phyloP scores from a whole-genome alignment of 352 stramenopile genomes.

The Elongisporangium prolatum region DNA sequence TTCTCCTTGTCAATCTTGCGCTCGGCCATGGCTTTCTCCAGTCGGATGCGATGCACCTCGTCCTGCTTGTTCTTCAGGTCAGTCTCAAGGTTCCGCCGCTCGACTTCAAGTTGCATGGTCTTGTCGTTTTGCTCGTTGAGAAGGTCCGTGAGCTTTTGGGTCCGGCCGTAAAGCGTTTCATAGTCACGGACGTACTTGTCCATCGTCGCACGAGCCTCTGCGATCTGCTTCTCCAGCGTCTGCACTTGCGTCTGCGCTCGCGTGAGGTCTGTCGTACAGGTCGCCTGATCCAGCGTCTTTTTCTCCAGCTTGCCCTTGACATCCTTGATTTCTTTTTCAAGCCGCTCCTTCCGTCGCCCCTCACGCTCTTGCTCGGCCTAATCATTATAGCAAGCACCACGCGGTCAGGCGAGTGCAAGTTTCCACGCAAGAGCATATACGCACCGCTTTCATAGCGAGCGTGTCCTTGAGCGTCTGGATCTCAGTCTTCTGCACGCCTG shows the following conservation, averaged over 20 bases:
- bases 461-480: constrained; percentile 87
- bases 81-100: constrained; percentile 74
- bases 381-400: constrained; percentile 17
- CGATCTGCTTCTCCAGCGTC: constrained; percentile 86
- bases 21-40: constrained; percentile 89
- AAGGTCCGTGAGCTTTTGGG: constrained; percentile 90
- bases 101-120: constrained; percentile 77
- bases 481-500: constrained; percentile 52
- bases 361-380: constrained; percentile 86
- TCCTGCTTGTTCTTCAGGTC: constrained; percentile 84
- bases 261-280: constrained; percentile 42
- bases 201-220: constrained; percentile 79
- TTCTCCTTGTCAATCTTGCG: constrained; percentile 88
- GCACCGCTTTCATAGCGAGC: constrained; percentile 71
- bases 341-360: constrained; percentile 81
- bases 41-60: constrained; percentile 76
- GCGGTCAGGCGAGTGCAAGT: constrained; percentile 14
- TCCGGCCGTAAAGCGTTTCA: constrained; percentile 87
- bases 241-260: constrained; percentile 66
- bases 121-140: constrained; percentile 91
- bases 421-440: constrained; percentile 3
- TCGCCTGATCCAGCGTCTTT: constrained; percentile 60
- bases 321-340: constrained; percentile 93
- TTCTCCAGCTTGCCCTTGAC: constrained; percentile 86
- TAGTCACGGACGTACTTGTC: constrained; percentile 93